phyloP scores from a whole-genome alignment of 2,329 filamentous ascomycete species.

The Sordariomycetes sp. region DNA sequence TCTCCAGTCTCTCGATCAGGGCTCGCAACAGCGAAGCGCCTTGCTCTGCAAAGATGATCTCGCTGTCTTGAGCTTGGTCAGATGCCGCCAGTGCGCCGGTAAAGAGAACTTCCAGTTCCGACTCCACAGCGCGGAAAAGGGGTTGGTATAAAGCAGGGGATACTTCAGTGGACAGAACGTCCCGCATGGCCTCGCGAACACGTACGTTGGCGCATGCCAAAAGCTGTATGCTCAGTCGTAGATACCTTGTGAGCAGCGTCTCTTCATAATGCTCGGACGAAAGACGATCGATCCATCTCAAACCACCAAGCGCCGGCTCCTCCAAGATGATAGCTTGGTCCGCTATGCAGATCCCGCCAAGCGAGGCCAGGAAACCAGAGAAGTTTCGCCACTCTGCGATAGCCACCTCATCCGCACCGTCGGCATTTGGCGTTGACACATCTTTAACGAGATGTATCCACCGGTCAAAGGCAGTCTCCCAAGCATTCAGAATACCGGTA shows the following conservation, averaged over 20 bases:
- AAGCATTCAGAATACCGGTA: conserved; percentile 57
- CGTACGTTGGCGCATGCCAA: conserved; percentile 55
- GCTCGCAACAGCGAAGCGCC: conserved; percentile 53
- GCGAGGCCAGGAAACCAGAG: conserved; percentile 58
- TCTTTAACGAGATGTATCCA: conserved; percentile 58
- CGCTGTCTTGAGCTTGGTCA: conserved; percentile 45
- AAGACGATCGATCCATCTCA: conserved; percentile 57
- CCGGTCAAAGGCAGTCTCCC: conserved; percentile 56
- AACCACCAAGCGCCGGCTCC: conserved; percentile 44
- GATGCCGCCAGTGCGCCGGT: conserved; percentile 42
- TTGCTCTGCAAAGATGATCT: conserved; percentile 60
- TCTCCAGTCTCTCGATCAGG: conserved; percentile 55
- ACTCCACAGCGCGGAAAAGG: conserved; percentile 55
- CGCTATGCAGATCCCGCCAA: conserved; percentile 57
- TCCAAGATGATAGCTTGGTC: conserved; percentile 48
- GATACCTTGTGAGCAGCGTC: conserved; percentile 48
- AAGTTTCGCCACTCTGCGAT: conserved; percentile 60
- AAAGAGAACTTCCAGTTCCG: conserved; percentile 55
- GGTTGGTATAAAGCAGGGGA: conserved; percentile 52
- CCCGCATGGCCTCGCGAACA: conserved; percentile 57
- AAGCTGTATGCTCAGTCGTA: conserved; percentile 55
- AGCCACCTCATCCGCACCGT: conserved; percentile 44
- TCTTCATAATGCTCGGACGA: conserved; percentile 52
- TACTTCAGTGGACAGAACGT: conserved; percentile 57
- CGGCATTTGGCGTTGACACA: conserved; percentile 42